phyloP scores from a whole-genome alignment of 1,139 yeast species.

The Nematodospora anomalae region DNA sequence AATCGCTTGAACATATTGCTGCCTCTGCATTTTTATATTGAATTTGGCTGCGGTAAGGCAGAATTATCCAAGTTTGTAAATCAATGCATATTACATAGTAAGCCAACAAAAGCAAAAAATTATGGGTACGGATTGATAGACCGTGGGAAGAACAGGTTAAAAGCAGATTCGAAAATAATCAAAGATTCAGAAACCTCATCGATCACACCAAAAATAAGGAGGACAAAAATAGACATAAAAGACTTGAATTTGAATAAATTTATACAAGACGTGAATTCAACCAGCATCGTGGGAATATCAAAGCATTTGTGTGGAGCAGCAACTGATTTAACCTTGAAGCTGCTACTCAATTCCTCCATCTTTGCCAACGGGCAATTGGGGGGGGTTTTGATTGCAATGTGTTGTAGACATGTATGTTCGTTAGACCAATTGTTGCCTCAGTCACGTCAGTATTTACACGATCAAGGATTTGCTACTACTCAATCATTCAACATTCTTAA shows the following conservation, averaged over 20 bases:
- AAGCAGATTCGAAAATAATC: constrained; percentile 67
- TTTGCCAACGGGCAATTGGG: constrained; percentile 24
- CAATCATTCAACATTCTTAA: constrained; percentile 55
- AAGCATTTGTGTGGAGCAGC: constrained; percentile 95
- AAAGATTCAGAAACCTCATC: constrained; percentile 41
- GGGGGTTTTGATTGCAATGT: constrained; percentile 85
- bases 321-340: constrained; percentile 77
- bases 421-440: constrained; percentile 52
- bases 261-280: constrained; percentile 26
- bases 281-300: constrained; percentile 60
- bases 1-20: constrained; percentile 42
- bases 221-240: constrained; percentile 75
- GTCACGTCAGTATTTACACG: constrained; percentile 42
- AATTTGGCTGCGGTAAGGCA: constrained; percentile 90
- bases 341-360: constrained; percentile 50
- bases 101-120: constrained; percentile 4
- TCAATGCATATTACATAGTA: constrained; percentile 40
- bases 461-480: constrained; percentile 28
- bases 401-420: constrained; percentile 86
- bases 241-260: constrained; percentile 60
- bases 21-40: constrained; percentile 49
- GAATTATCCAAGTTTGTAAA: constrained; percentile 75
- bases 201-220: constrained; percentile 37
- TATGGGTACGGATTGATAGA: constrained; percentile 67
- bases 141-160: constrained; percentile 75